Evolutionary conservation across 2,329 filamentous ascomycete species (phyloP), one percentile per base, ranked within the genome.

Genomic region (Chaetoscypha palmicola): DNA sequence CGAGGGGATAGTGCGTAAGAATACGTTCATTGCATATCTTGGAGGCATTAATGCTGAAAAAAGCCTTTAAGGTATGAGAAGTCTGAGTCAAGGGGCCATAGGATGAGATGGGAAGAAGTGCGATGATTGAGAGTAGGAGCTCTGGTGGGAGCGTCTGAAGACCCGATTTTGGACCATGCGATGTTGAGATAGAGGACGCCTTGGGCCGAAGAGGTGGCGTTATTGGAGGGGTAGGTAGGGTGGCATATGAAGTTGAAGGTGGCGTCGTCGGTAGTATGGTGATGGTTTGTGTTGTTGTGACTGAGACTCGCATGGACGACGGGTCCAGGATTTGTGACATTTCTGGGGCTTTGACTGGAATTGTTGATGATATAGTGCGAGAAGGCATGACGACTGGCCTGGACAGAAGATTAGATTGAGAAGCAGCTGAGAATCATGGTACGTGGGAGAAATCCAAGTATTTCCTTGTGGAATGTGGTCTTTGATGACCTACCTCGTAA

Each of bases 41-140:
- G n/a, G 50, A 39, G 9, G 51, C 45, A 37, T 58, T 45, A 3
- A 41, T 42, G 19, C 12, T 12, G 40, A 56, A 35, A 41, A 56
- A 54, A 20, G 42, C 26, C 10, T 38, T 41, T 14, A 58, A 43
- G 19, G 36, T 41, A 28, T 17, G 41, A 22, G 35, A 49, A n/a
- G 52, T 51, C 33, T 45, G 52, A 3, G 45, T 42, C 8, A 58
- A 47, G 4, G 55, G 33, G 14, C 43, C 38, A 40, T 48, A 47
- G 33, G 42, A 31, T 21, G 44, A 40, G 22, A 38, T 38, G 14
- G 52, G 48, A 9, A 58, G 49, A 43, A 52, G 43, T n/a, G 47
- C 35, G 34, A 58, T 43, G 38, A 58, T 52, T 17, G 38, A 21
- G 17, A 69, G 63, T 24, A 70, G 57, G 26, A 72, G 58, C 54